Evolutionary conservation across 768 basidiomycete species (phyloP).

Genomic region (Russula griseocarnosa): DNA sequence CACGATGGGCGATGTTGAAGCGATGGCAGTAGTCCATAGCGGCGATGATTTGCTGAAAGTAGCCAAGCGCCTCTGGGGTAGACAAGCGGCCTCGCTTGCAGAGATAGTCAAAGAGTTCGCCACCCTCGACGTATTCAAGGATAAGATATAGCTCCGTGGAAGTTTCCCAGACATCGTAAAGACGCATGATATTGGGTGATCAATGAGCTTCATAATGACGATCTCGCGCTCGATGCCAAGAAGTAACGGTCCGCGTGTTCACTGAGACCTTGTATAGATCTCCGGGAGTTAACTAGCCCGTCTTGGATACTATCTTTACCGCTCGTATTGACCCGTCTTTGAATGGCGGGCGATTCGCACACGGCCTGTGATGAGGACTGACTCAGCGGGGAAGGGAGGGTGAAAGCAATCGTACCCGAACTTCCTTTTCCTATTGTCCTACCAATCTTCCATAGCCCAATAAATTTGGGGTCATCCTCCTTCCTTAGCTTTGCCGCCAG

Average conservation of each 20-base stretch:
- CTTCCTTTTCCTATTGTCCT: slow-evolving; percentile 53
- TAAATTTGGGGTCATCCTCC: slow-evolving; percentile 39
- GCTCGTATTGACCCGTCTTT: slow-evolving; percentile 85
- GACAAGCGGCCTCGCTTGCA: slow-evolving; percentile 73
- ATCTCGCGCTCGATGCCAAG: slow-evolving; percentile 90
- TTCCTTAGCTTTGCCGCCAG: slow-evolving; percentile 28
- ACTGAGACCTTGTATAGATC: slow-evolving; percentile 63
- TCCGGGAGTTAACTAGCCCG: slow-evolving; percentile 56
- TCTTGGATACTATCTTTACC: slow-evolving; percentile 90
- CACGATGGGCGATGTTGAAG: slow-evolving; percentile 93
- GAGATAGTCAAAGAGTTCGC: slow-evolving; percentile 91
- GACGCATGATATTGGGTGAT: slow-evolving; percentile 89
- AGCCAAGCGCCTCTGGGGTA: slow-evolving; percentile 67
- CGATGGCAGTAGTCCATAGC: slow-evolving; percentile 90
- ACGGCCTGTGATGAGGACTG: slow-evolving; percentile 52
- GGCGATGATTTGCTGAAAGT: slow-evolving; percentile 91
- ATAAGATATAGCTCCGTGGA: slow-evolving; percentile 84
- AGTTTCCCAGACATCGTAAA: slow-evolving; percentile 98
- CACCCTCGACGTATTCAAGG: slow-evolving; percentile 91
- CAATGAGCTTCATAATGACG: slow-evolving; percentile 94
- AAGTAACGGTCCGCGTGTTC: slow-evolving; percentile 71
- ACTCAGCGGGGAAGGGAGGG: background rate
- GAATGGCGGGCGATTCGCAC: slow-evolving; percentile 86
- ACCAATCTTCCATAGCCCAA: slow-evolving; percentile 54
- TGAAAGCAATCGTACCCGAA: slow-evolving; percentile 42